These are phyloP conservation scores for Plectosphaerella cucumerina DNA, from an alignment of 2,329 filamentous ascomycete species.

Conservation along the genomic window DNA sequence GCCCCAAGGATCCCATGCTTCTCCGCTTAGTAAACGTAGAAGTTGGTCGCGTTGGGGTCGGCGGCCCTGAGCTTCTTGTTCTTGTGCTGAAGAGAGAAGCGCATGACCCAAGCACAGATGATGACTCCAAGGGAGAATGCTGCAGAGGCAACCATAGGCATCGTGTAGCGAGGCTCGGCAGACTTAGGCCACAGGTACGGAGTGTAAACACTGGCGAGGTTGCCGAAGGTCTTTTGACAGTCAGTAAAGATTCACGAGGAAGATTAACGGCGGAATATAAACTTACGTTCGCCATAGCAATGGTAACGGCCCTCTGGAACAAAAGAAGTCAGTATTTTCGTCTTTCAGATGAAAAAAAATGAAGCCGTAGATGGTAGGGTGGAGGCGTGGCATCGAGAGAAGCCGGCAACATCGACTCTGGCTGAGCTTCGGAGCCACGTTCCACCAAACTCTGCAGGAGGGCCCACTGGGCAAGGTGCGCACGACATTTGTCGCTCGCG, in stretches of 20 bases:
- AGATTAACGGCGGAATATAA: too few relatives aligned
- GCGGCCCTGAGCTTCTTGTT: conserved; percentile 26
- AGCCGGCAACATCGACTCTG: too few relatives aligned
- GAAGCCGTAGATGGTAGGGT: too few relatives aligned
- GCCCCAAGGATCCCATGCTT: too few relatives aligned
- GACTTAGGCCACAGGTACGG: conserved; percentile 13
- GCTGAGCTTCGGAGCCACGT: too few relatives aligned
- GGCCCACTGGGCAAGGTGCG: too few relatives aligned
- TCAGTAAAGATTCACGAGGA: too few relatives aligned
- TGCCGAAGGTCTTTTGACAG: conserved; percentile 4
- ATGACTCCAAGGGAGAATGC: conserved; percentile 26
- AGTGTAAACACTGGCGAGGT: conserved; percentile 13
- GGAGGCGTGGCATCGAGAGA: too few relatives aligned
- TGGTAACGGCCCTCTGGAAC: conserved; percentile 37
- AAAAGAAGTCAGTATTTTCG: too few relatives aligned
- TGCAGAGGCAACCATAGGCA: conserved; percentile 16
- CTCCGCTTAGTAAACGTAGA: conserved; percentile 26
- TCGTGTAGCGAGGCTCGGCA: conserved; percentile 11
- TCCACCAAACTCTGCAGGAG: too few relatives aligned
- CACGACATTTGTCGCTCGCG: too few relatives aligned
- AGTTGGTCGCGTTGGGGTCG: conserved; percentile 18
- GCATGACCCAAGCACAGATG: conserved; percentile 30
- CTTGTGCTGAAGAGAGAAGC: conserved; percentile 24
- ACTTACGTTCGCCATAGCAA: conserved; percentile 26
- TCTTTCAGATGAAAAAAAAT: too few relatives aligned